A percentile compares a stretch with the other conserved stretches of the same genome.
Evolutionary conservation across 1,284 basidiomycete genomes (phyloP).

Genomic region (Ustilago trichophora): DNA sequence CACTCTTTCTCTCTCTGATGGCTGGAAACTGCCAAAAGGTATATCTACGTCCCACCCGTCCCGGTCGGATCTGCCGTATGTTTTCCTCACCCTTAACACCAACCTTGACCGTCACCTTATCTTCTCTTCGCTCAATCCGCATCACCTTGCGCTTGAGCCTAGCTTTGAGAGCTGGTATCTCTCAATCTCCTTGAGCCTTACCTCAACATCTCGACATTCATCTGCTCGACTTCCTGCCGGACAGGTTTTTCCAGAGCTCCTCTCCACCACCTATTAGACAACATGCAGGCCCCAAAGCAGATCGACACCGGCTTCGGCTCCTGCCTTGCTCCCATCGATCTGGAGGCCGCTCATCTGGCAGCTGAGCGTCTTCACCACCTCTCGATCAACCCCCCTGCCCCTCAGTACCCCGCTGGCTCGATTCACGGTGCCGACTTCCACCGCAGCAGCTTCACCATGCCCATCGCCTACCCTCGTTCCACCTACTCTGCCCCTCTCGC

Average conservation of each 20-base stretch:
- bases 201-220: not conserved
- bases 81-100: slow-evolving; percentile 5
- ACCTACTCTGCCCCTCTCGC: slow-evolving; percentile 43
- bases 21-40: slow-evolving; percentile 8
- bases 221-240: slow-evolving; percentile 25
- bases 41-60: not conserved
- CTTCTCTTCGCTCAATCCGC: slow-evolving; percentile 10
- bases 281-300: slow-evolving; percentile 41
- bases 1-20: too few species aligned
- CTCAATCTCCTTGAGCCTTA: slow-evolving; percentile 4
- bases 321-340: slow-evolving; percentile 40
- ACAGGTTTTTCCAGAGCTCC: slow-evolving; percentile 7
- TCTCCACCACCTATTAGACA: not conserved
- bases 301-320: slow-evolving; percentile 46
- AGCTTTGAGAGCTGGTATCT: slow-evolving; percentile 32
- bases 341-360: slow-evolving; percentile 31
- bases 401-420: slow-evolving; percentile 33
- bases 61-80: too few species aligned
- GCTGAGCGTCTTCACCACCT: slow-evolving; percentile 40
- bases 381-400: slow-evolving; percentile 29
- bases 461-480: slow-evolving; percentile 36
- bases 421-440: slow-evolving; percentile 26
- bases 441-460: slow-evolving; percentile 41
- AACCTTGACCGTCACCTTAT: not conserved
- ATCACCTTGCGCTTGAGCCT: slow-evolving; percentile 10